phyloP scores from a whole-genome alignment of 164 flowering plant species.

The Dillenia suffruticosa region DNA sequence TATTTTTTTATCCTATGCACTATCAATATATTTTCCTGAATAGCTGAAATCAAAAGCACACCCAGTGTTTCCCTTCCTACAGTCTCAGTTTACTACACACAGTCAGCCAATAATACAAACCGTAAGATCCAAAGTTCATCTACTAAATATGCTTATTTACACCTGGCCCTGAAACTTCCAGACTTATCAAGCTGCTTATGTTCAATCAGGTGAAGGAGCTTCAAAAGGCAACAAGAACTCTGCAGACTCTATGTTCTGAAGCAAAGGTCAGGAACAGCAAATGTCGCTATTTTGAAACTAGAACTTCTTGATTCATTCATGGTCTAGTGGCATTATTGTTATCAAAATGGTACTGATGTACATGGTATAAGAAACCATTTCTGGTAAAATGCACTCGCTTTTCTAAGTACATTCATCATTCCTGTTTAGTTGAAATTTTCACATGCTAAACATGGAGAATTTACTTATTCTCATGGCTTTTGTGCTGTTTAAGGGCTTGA shows the following conservation, averaged over 20 bases:
- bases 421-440: neutral
- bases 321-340: too few relatives aligned
- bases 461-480: neutral
- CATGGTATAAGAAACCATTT: too few relatives aligned
- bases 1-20: neutral
- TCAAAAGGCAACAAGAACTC: constrained; percentile 86
- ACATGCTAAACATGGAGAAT: neutral
- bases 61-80: constrained; percentile 73
- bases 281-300: too few relatives aligned
- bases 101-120: constrained; percentile 48
- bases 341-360: too few relatives aligned
- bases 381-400: too few relatives aligned
- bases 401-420: neutral
- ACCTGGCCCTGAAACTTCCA: neutral
- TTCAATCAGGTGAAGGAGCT: constrained; percentile 62
- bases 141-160: neutral
- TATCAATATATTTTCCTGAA: neutral
- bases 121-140: constrained; percentile 38
- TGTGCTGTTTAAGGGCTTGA: constrained; percentile 45
- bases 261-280: constrained; percentile 56
- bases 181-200: neutral
- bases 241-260: constrained; percentile 84
- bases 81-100: constrained; percentile 51
- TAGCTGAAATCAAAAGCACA: constrained; percentile 18
- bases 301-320: too few relatives aligned